Percentiles rank a stretch among this genome's conserved stretches.
Evolutionary conservation across 2,329 filamentous ascomycete genomes (phyloP).

Genomic region (Pseudogymnoascus sp.): DNA sequence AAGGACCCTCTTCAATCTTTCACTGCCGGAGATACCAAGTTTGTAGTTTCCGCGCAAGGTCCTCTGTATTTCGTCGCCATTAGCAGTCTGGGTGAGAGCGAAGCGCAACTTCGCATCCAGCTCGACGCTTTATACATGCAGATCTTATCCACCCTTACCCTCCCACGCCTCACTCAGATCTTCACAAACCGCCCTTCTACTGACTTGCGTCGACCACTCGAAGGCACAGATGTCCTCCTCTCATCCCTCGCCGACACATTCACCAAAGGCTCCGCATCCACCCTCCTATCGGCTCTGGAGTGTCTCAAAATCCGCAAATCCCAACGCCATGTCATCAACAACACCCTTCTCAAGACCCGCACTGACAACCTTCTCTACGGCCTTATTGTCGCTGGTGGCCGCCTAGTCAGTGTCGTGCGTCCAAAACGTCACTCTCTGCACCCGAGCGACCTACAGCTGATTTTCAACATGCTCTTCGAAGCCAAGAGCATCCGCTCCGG

Average conservation of each 20-base stretch:
- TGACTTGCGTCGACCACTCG: constrained; percentile 78
- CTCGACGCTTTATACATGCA: constrained; percentile 97
- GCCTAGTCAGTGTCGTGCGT: constrained; percentile 77
- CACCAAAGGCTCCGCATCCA: constrained; percentile 82
- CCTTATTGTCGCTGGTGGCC: constrained; percentile 83
- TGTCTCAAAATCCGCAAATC: constrained; percentile 88
- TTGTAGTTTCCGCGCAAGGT: constrained; percentile 77
- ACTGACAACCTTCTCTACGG: constrained; percentile 81
- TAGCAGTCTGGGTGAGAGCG: constrained; percentile 85
- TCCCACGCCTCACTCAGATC: constrained; percentile 77
- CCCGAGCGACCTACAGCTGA: constrained; percentile 87
- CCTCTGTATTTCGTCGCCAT: constrained; percentile 91
- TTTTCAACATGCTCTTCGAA: constrained; percentile 99
- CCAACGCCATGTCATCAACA: constrained; percentile 79
- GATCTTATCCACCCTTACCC: constrained; percentile 86
- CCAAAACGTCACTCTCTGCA: constrained; percentile 94
- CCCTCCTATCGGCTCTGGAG: constrained; percentile 81
- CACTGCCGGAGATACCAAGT: constrained; percentile 75
- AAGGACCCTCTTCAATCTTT: constrained; percentile 75
- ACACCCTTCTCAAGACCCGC: constrained; percentile 70
- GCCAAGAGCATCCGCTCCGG: constrained; percentile 83
- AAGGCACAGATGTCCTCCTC: constrained; percentile 84
- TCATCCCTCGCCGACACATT: constrained; percentile 93
- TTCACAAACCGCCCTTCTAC: constrained; percentile 90
- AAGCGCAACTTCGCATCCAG: constrained; percentile 76